Conservation (phyloP, 2,329 filamentous ascomycete genomes). For the Ascochyta lentis region DNA sequence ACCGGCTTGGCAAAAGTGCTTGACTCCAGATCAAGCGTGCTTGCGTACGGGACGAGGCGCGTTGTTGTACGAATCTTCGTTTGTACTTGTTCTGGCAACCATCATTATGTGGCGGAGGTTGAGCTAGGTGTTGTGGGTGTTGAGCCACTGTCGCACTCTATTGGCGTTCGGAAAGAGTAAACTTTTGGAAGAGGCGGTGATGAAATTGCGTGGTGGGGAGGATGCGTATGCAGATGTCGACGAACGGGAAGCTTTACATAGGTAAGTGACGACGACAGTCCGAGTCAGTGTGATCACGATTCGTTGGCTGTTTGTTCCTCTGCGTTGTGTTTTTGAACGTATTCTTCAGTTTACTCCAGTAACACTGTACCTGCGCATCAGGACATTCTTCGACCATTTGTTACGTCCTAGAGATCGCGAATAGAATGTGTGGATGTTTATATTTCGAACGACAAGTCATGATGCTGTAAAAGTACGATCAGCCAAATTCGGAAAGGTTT, state of each 20-base stretch:
- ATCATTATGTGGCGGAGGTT: neutral
- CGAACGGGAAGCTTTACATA: neutral
- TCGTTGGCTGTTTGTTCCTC: neutral
- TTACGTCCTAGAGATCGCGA: neutral
- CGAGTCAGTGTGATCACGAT: neutral
- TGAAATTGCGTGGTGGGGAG: neutral
- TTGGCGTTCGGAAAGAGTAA: neutral
- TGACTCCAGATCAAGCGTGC: constrained; percentile 10
- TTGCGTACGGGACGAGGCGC: constrained; percentile 19
- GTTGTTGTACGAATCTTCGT: neutral
- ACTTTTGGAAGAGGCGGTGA: neutral
- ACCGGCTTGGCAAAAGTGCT: constrained; percentile 12
- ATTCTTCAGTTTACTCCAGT: neutral
- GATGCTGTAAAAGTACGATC: neutral
- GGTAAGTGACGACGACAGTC: neutral
- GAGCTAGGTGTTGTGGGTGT: neutral
- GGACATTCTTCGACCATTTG: neutral
- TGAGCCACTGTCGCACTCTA: neutral
- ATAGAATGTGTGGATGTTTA: neutral
- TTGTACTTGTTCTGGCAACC: neutral
- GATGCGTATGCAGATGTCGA: neutral
- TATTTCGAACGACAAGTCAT: neutral
- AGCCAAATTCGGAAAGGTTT: neutral
- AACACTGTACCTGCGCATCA: neutral
- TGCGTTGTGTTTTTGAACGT: neutral